These are phyloP conservation scores for Mortierella claussenii DNA, from an alignment of 192 early-diverging fungal genomes.

Conservation along the genomic window DNA sequence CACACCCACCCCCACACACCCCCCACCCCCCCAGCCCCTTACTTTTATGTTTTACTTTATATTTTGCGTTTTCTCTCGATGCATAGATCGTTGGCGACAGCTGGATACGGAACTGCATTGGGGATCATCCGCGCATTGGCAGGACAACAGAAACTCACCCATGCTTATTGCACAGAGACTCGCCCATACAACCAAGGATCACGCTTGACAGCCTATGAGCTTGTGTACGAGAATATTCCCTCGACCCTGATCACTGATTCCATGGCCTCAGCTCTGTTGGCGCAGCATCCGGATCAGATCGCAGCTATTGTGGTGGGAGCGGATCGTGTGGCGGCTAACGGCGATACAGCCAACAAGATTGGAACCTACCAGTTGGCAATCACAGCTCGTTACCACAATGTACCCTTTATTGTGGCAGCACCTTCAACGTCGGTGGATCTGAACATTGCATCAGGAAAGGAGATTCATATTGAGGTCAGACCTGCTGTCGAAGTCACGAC, in stretches of 20 bases:
- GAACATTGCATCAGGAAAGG: conserved; percentile 68
- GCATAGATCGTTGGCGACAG: conserved; percentile 74
- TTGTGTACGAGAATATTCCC: conserved; percentile 93
- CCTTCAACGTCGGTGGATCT: conserved; percentile 94
- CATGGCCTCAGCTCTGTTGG: conserved; percentile 88
- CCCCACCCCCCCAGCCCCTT: too few species aligned
- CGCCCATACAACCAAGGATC: conserved; percentile 99
- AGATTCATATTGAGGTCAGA: conserved; percentile 91
- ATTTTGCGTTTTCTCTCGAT: background rate
- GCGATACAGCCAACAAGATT: conserved; percentile 99
- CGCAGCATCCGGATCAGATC: conserved; percentile 62
- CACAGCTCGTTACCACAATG: conserved; percentile 82
- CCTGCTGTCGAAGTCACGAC: conserved; percentile 76
- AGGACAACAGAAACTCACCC: conserved; percentile 62
- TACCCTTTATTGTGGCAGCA: conserved; percentile 96
- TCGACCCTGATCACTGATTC: conserved; percentile 91
- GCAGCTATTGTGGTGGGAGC: conserved; percentile 95
- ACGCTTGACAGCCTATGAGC: conserved; percentile 93
- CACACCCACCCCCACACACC: too few species aligned
- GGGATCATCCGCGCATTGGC: conserved; percentile 91
- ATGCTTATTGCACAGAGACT: conserved; percentile 95
- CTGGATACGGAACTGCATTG: conserved; percentile 91
- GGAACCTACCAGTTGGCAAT: conserved; percentile 99
- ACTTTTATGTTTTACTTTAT: too few species aligned
- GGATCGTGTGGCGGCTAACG: conserved; percentile 95